Conservation (phyloP, 805 yeast species). For the Spathaspora gorwiae region DNA sequence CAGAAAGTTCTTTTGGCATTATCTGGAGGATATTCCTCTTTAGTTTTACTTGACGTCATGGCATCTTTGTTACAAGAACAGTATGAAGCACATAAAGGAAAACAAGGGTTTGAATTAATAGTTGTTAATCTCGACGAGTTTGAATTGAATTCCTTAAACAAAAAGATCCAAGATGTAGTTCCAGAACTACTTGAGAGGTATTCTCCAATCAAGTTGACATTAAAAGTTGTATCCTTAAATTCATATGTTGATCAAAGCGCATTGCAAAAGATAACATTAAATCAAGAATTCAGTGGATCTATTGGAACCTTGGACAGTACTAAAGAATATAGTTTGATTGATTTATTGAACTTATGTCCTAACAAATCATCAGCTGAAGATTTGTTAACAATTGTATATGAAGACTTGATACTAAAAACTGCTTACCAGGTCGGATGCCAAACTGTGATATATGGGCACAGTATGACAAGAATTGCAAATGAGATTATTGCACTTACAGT, state of each 20-base stretch:
- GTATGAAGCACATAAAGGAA: conserved; percentile 52
- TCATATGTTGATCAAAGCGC: conserved; percentile 30
- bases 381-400: conserved; percentile 43
- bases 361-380: conserved; percentile 67
- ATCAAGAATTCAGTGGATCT: conserved; percentile 22
- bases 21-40: conserved; percentile 64
- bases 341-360: conserved; percentile 36
- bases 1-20: conserved; percentile 55
- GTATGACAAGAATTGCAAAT: conserved; percentile 81
- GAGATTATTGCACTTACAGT: conserved; percentile 74
- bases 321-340: conserved; percentile 16
- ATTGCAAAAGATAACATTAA: conserved; percentile 28
- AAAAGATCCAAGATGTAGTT: conserved; percentile 12
- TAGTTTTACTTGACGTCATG: conserved; percentile 66
- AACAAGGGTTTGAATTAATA: conserved; percentile 60
- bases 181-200: conserved; percentile 15
- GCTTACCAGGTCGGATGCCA: conserved; percentile 45
- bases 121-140: conserved; percentile 47
- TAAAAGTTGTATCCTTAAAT: conserved; percentile 40
- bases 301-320: conserved; percentile 6
- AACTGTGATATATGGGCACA: conserved; percentile 69
- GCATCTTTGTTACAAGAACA: conserved; percentile 63
- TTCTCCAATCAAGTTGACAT: conserved; percentile 22
- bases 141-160: conserved; percentile 13
- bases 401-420: conserved; percentile 41